Evolutionary conservation across 228 moss, liverwort and hornwort genomes (phyloP), one percentile per base, ranked within the genome.

Genomic region (Sphagnum magellanicum): DNA sequence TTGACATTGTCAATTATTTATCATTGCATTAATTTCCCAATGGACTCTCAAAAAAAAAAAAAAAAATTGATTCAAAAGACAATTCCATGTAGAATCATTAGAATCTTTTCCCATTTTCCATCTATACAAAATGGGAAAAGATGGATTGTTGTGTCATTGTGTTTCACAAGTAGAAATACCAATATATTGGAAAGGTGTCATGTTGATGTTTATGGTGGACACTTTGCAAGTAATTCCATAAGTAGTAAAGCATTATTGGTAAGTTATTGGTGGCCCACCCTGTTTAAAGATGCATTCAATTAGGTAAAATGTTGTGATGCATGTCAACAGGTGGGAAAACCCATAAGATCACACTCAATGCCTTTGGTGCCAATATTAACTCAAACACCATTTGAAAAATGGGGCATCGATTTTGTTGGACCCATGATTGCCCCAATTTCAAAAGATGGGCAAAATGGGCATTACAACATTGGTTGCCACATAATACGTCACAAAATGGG

Each of bases 221-320:
- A 68, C 60, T 71, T 77, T 59, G 72, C 53, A 0, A 10, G 72
- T 0, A 7, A 47, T 8, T 12, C 50, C 0, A 72, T 59, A 0
- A 5, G 14, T 4, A 0, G 5, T 5, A 77, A 72, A 52, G 55
- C 15, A 3, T 50, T 73, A 58, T 6, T 58, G 6, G 10, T 17
- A 0, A 32, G 68, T 0, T 77, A 77, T 73, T 77, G 77, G 72
- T 77, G 72, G 72, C 68, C 72, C 0, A 69, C 63, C 0, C 5
- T 77, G 4, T 68, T 69, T 6, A 51, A 5, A 4, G 52, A 73
- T 65, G 48, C 58, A 52, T 7, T n/a, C 4, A 0, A 48, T 0
- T 72, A 50, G 68, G 60, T 12, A 0, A 15, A 32, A 8, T 9
- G 46, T 0, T 72, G 77, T 64, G 62, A 72, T 6, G 62, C 64